Evolutionary conservation across 2,329 filamentous ascomycete species (phyloP), one percentile per base, ranked within the genome.

Genomic region (Leptodontidium sp.): DNA sequence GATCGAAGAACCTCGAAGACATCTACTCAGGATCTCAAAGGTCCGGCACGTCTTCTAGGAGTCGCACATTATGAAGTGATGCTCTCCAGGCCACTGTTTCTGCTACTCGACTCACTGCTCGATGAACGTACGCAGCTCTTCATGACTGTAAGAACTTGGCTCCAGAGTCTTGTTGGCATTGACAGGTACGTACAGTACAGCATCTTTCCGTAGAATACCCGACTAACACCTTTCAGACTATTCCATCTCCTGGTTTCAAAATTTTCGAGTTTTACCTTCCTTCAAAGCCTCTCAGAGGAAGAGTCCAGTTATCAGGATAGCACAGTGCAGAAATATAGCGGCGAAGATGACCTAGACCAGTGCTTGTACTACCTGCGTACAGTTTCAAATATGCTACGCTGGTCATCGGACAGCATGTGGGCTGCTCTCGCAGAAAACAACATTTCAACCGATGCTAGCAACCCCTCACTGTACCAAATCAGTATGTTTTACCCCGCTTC

Each of bases 361-460:
- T 93, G 90, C 70, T 82, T 93, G 2, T 97, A 97, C 78, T 91
- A 95, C 75, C 81, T 98, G 24, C 88, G 88, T 63, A 91, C 91
- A 1, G 79, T 97, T 1, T 89, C 89, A 5, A 91, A 93, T 72
- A 85, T 97, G 32, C 81, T 97, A 17, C 84, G 87, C 32, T 90
- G 88, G 79, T 87, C 88, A 67, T 91, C 86, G 24, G 89, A 91
- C 57, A 85, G 86, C 63, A 89, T 91, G 9, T 94, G 93, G 91
- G 83, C 86, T 14, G 85, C 90, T 4, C 81, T 97, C 49, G 88
- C 91, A 1, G 88, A 88, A 6, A 90, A 90, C 64, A 82, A 83
- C 17, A 81, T 88, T 45, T 80, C 83, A 4, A 81, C 82, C 35
- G 80, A 83, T 21, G 81, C 85, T 43, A 83, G 82, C 32, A 80